These are phyloP conservation scores for Rhodotorula paludigena DNA, from an alignment of 768 basidiomycete species.

Conservation along the genomic window DNA sequence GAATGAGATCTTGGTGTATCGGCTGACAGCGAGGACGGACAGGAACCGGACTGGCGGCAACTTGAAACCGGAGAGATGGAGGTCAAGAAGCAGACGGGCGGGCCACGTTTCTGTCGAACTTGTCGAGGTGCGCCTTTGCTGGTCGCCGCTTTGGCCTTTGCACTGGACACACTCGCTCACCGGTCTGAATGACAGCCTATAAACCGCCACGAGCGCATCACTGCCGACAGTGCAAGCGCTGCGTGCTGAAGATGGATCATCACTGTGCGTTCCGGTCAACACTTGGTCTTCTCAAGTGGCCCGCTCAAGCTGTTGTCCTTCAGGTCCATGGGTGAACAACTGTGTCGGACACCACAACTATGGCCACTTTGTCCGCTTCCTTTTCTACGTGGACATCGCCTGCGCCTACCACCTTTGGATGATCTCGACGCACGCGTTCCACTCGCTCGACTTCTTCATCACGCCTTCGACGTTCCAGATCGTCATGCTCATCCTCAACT, in stretches of 20 bases:
- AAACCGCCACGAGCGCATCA: constrained; percentile 63
- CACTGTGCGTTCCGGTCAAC: constrained; percentile 13
- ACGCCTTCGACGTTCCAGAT: constrained; percentile 66
- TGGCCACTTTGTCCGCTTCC: constrained; percentile 70
- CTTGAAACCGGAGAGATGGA: constrained; percentile 64
- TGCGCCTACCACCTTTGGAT: constrained; percentile 82
- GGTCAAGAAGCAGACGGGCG: constrained; percentile 80
- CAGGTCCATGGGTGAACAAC: constrained; percentile 69
- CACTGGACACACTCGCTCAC: background rate
- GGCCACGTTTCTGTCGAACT: constrained; percentile 76
- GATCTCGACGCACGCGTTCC: constrained; percentile 54
- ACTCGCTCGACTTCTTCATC: constrained; percentile 40
- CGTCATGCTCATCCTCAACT: constrained; percentile 81
- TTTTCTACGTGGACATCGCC: constrained; percentile 85
- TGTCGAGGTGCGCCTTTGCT: constrained; percentile 86
- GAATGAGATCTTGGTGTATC: too few species aligned
- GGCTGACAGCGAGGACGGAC: constrained; percentile 18
- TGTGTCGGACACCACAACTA: constrained; percentile 92
- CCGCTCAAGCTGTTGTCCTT: background rate
- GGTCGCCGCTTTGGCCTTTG: constrained; percentile 48
- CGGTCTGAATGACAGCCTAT: constrained; percentile 7
- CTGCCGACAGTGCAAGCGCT: constrained; percentile 80
- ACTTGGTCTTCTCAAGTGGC: constrained; percentile 34
- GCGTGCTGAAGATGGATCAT: constrained; percentile 78
- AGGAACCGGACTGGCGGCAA: constrained; percentile 68